phyloP scores from a whole-genome alignment of 176 grass and related monocot species.

The Cenchrus americanus region DNA sequence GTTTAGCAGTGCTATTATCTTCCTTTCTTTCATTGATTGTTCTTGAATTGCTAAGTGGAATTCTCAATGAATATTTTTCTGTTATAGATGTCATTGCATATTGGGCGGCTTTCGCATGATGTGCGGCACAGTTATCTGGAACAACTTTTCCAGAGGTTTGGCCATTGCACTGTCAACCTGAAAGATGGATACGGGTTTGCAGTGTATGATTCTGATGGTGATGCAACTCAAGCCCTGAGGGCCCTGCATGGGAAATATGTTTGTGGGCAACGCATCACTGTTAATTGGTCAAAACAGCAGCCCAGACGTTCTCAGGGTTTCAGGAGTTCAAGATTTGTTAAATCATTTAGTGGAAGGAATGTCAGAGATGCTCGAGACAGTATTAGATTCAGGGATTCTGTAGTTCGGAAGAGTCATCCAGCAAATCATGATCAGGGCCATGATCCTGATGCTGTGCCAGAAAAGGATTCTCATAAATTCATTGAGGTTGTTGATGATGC shows the following conservation, averaged over 20 bases:
- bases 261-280: constrained; percentile 56
- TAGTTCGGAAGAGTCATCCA: constrained; percentile 23
- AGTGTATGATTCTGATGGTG: constrained; percentile 49
- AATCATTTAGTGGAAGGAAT: constrained; percentile 20
- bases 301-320: constrained; percentile 39
- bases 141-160: constrained; percentile 55
- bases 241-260: constrained; percentile 41
- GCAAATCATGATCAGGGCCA: constrained; percentile 6
- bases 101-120: constrained; percentile 52
- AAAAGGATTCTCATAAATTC: constrained; percentile 26
- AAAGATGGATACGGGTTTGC: constrained; percentile 70
- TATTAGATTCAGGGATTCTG: constrained; percentile 35
- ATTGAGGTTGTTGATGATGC: constrained; percentile 22
- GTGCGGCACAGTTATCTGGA: constrained; percentile 47
- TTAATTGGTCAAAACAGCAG: constrained; percentile 68
- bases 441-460: constrained; percentile 28
- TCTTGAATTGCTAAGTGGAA: not conserved
- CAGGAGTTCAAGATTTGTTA: constrained; percentile 38
- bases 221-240: constrained; percentile 55
- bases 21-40: constrained; percentile 14
- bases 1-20: not conserved
- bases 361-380: constrained; percentile 37
- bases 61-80: constrained; percentile 33
- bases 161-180: constrained; percentile 46
- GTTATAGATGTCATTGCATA: constrained; percentile 68